Conservation (phyloP, 495 filamentous ascomycete genomes). For the Glutinoglossum americanum region DNA sequence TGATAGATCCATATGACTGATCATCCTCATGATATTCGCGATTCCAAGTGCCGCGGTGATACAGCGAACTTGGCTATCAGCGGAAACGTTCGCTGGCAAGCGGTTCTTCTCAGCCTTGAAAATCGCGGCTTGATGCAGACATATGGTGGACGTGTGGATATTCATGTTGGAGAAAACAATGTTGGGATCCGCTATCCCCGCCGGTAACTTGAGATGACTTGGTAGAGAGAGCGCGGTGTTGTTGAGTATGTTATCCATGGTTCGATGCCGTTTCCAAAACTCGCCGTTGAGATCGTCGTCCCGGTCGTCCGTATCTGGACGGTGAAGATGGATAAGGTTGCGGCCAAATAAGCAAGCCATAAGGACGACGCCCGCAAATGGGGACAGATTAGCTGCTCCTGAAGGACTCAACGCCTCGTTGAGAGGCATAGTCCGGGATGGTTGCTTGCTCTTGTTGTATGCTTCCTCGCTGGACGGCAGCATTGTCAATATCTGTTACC, state of each 20-base stretch:
- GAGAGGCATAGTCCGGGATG: constrained; percentile 39
- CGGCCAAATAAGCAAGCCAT: constrained; percentile 79
- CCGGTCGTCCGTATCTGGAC: constrained; percentile 59
- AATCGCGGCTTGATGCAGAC: constrained; percentile 91
- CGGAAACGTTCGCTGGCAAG: constrained; percentile 51
- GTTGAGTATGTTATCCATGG: constrained; percentile 74
- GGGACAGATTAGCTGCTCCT: constrained; percentile 46
- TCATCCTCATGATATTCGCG: constrained; percentile 89
- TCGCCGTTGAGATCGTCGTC: constrained; percentile 81
- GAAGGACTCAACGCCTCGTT: constrained; percentile 48
- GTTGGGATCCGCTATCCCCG: constrained; percentile 56
- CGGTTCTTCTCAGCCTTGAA: constrained; percentile 88
- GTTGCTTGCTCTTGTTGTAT: constrained; percentile 58
- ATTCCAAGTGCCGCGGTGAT: constrained; percentile 88
- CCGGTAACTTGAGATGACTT: constrained; percentile 58
- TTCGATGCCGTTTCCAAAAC: constrained; percentile 87
- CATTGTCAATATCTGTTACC: constrained; percentile 48
- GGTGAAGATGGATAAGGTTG: constrained; percentile 87
- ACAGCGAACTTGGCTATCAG: constrained; percentile 80
- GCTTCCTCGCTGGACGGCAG: constrained; percentile 70
- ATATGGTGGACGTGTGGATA: constrained; percentile 91
- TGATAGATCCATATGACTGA: constrained; percentile 71
- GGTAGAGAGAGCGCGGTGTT: constrained; percentile 73
- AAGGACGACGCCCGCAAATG: constrained; percentile 63
- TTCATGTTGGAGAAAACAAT: constrained; percentile 92